Evolutionary conservation across 305 asterid species (phyloP).

Genomic region (Fraxinus floribunda): DNA sequence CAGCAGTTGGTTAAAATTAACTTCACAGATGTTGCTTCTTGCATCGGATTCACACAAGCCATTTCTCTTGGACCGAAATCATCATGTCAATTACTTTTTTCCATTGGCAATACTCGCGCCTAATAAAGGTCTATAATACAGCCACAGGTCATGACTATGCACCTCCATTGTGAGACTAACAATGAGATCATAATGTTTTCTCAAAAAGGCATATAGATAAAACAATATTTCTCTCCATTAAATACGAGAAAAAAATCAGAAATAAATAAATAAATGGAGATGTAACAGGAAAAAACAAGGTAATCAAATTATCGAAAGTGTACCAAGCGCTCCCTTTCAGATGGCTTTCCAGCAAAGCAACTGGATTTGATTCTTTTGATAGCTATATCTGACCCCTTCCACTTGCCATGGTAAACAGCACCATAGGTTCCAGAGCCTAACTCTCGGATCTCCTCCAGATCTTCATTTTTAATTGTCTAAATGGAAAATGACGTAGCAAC

Average conservation of each 20-base stretch:
- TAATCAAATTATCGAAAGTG: slow-evolving; percentile 11
- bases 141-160: neutral
- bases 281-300: neutral
- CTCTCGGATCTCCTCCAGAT: slow-evolving; percentile 95
- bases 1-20: neutral
- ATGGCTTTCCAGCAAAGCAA: slow-evolving; percentile 95
- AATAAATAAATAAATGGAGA: neutral
- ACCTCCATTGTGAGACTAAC: neutral
- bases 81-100: neutral
- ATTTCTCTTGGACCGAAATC: neutral
- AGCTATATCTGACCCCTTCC: slow-evolving; percentile 99
- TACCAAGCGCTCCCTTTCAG: slow-evolving; percentile 98
- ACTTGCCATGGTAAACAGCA: slow-evolving; percentile 91
- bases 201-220: neutral
- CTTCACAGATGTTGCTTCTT: neutral
- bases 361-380: slow-evolving; percentile 94
- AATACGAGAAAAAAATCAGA: neutral
- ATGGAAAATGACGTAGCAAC: slow-evolving; percentile 8
- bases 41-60: neutral
- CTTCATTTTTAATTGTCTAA: slow-evolving; percentile 86
- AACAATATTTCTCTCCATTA: neutral
- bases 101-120: neutral
- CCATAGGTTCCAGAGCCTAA: slow-evolving; percentile 96
- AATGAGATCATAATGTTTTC: neutral
- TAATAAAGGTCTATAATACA: neutral